These are phyloP conservation scores for Mortierella sp. DNA, from an alignment of 371 early-diverging fungal species.

Conservation along the genomic window DNA sequence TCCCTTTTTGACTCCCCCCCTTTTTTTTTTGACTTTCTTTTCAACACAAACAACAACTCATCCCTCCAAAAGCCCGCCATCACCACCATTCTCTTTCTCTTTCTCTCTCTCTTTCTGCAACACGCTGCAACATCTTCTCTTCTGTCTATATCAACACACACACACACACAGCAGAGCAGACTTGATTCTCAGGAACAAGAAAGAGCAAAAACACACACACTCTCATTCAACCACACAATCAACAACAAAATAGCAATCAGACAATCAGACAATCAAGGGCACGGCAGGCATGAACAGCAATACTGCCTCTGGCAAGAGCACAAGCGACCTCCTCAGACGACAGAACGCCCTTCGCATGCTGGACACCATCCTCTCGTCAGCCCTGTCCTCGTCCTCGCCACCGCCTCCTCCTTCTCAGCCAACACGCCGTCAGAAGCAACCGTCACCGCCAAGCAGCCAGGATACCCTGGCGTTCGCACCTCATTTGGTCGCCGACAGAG, in stretches of 20 bases:
- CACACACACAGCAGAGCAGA: background rate
- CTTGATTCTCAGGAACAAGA: too few species aligned
- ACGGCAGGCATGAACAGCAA: background rate
- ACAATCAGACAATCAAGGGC: background rate
- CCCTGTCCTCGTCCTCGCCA: background rate
- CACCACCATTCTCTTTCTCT: background rate
- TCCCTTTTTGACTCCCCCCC: too few species aligned
- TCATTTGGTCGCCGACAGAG: background rate
- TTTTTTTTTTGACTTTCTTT: background rate
- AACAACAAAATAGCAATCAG: background rate
- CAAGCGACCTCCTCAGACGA: background rate
- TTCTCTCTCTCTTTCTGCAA: background rate
- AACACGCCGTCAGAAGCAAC: background rate
- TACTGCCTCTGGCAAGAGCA: background rate
- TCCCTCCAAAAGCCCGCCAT: background rate
- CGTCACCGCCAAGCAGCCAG: background rate
- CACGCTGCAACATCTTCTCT: background rate
- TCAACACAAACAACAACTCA: background rate
- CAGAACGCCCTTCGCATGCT: constrained; percentile 5
- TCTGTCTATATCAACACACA: too few species aligned
- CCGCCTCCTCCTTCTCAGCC: background rate
- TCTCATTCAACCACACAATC: background rate
- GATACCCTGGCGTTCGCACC: constrained; percentile 1
- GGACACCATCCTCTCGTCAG: background rate
- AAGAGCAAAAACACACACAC: too few species aligned